phyloP scores from a whole-genome alignment of 1,284 basidiomycete genomes.

The Leccinum colubrinum region DNA sequence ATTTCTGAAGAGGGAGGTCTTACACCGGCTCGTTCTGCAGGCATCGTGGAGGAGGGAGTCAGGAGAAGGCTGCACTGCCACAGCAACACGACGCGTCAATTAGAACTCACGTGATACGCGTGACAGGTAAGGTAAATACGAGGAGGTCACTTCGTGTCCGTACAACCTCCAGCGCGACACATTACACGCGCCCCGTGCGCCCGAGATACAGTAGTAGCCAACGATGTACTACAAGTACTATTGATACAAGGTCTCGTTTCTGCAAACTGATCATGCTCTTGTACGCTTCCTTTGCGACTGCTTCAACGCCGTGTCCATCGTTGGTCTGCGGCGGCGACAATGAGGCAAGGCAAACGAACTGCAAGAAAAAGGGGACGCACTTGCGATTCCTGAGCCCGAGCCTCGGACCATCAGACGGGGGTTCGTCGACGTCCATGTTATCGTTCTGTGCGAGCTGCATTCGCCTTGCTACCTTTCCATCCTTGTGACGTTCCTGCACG shows the following conservation, averaged over 20 bases:
- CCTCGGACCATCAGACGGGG: slow-evolving; percentile 27
- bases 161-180: too few relatives aligned
- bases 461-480: slow-evolving; percentile 42
- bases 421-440: slow-evolving; percentile 52
- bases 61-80: slow-evolving; percentile 15
- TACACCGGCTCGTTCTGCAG: slow-evolving; percentile 75
- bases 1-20: slow-evolving; percentile 21
- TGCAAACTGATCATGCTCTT: slow-evolving; percentile 32
- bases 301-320: slow-evolving; percentile 31
- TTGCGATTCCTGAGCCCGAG: slow-evolving; percentile 50
- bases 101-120: slow-evolving; percentile 25
- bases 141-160: too few relatives aligned
- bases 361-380: slow-evolving; percentile 35
- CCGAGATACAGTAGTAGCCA: too few relatives aligned
- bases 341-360: slow-evolving; percentile 1
- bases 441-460: slow-evolving; percentile 30
- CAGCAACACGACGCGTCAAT: slow-evolving; percentile 28
- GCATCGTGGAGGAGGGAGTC: slow-evolving; percentile 44
- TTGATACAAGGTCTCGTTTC: slow-evolving; percentile 14
- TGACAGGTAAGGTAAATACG: slow-evolving; percentile 6
- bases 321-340: slow-evolving; percentile 20
- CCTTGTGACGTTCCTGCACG: slow-evolving; percentile 45
- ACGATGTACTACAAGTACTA: neutral
- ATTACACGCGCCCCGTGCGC: too few relatives aligned
- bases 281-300: slow-evolving; percentile 45